phyloP scores from a whole-genome alignment of 192 early-diverging fungal species.

The Coemansia sp. region DNA sequence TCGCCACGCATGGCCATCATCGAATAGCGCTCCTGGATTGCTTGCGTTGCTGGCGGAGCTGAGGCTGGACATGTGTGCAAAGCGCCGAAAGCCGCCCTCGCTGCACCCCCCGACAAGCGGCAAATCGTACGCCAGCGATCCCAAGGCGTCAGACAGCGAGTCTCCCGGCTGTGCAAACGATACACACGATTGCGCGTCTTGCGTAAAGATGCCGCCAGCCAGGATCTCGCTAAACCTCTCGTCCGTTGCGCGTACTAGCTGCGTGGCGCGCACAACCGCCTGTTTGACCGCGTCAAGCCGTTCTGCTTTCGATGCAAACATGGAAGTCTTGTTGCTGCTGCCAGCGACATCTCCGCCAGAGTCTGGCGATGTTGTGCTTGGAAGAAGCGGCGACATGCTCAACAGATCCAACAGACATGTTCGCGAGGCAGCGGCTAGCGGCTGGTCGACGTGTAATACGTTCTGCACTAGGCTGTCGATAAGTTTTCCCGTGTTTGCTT shows the following conservation, averaged over 20 bases:
- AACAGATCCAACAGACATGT: conserved; percentile 39
- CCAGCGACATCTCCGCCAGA: not conserved
- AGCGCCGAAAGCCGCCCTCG: conserved; percentile 15
- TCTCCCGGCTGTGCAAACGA: conserved; percentile 47
- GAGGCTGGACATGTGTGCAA: conserved; percentile 30
- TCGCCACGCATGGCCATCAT: conserved; percentile 3
- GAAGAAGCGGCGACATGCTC: conserved; percentile 23
- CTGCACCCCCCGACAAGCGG: not conserved
- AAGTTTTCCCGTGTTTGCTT: conserved; percentile 59
- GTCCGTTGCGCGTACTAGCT: conserved; percentile 40
- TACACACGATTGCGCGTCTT: conserved; percentile 33
- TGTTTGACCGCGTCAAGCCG: conserved; percentile 26
- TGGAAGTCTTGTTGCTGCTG: not conserved
- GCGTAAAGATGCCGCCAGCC: conserved; percentile 42
- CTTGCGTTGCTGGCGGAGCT: conserved; percentile 45
- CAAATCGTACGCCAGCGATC: conserved; percentile 23
- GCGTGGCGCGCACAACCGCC: conserved; percentile 36
- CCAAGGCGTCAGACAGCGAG: conserved; percentile 24
- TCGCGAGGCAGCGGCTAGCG: conserved; percentile 63
- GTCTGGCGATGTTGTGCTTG: not conserved
- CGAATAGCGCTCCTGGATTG: conserved; percentile 8
- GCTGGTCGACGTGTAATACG: conserved; percentile 81
- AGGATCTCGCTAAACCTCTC: conserved; percentile 43
- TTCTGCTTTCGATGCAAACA: conserved; percentile 22
- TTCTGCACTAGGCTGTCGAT: conserved; percentile 82